These are phyloP conservation scores for Penicillium polonicum DNA, from an alignment of 2,329 filamentous ascomycete genomes.

Conservation along the genomic window DNA sequence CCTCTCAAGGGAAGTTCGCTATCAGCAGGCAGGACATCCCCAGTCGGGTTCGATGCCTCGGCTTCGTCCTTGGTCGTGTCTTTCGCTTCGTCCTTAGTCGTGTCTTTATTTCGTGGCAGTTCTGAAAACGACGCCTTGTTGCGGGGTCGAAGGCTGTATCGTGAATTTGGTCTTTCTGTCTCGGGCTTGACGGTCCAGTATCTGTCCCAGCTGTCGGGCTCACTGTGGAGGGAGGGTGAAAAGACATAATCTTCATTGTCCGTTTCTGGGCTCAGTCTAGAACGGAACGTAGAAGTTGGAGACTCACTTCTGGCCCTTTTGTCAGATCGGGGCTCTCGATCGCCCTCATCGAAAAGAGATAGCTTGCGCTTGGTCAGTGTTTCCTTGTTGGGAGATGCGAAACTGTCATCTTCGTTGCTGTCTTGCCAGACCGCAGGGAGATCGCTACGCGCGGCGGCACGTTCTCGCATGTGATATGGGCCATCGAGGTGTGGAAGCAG, in stretches of 20 bases:
- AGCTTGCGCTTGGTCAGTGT: constrained; percentile 4
- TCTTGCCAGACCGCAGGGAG: constrained; percentile 20
- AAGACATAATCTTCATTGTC: neutral
- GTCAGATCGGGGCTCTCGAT: neutral
- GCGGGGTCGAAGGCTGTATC: neutral
- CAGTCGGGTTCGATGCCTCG: neutral
- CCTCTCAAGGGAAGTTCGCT: constrained; percentile 29
- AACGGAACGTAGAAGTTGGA: neutral
- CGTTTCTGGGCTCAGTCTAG: neutral
- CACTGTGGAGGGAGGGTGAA: neutral
- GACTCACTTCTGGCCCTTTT: neutral
- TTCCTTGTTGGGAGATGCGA: constrained; percentile 23
- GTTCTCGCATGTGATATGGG: constrained; percentile 1
- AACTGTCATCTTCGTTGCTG: constrained; percentile 37
- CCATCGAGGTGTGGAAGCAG: neutral
- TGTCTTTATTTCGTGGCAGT: neutral
- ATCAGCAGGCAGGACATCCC: neutral
- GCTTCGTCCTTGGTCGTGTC: neutral
- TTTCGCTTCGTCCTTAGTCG: too few species aligned
- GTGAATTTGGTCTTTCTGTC: neutral
- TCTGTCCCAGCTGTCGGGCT: constrained; percentile 1
- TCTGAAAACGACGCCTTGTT: neutral
- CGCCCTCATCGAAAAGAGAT: neutral
- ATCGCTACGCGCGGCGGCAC: neutral
- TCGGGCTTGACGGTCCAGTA: constrained; percentile 2